Evolutionary conservation across 202 grass and related monocot species (phyloP).

Genomic region (Bolboschoenoplectus hybrid): DNA sequence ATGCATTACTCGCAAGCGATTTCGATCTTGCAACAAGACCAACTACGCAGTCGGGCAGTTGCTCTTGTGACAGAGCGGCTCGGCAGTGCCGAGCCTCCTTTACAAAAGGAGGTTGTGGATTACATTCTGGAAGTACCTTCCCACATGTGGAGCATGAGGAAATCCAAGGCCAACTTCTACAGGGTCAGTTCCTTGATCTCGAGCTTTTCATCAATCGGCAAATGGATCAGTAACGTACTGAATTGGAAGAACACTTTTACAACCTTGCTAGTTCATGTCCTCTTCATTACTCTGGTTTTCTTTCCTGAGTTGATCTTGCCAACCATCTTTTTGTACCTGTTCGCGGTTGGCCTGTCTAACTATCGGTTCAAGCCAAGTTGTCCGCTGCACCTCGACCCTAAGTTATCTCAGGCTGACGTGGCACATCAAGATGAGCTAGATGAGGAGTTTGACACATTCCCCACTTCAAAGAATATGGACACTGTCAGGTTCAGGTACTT

Average conservation of each 20-base stretch:
- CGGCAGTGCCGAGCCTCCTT: slow-evolving; percentile 65
- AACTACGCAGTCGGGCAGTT: slow-evolving; percentile 69
- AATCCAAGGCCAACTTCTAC: slow-evolving; percentile 88
- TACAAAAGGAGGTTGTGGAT: slow-evolving; percentile 78
- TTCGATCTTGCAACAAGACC: slow-evolving; percentile 66
- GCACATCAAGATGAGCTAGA: slow-evolving; percentile 63
- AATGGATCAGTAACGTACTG: slow-evolving; percentile 64
- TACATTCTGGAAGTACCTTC: slow-evolving; percentile 93
- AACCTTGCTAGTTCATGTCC: slow-evolving; percentile 70
- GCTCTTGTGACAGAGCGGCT: slow-evolving; percentile 66
- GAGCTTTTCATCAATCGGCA: slow-evolving; percentile 42
- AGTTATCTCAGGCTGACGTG: slow-evolving; percentile 59
- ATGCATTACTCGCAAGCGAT: slow-evolving; percentile 86
- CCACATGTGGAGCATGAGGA: slow-evolving; percentile 89
- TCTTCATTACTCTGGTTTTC: slow-evolving; percentile 78
- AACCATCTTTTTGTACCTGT: slow-evolving; percentile 70
- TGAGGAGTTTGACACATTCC: slow-evolving; percentile 76
- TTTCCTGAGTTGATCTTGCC: slow-evolving; percentile 90
- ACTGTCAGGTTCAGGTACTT: slow-evolving; percentile 64
- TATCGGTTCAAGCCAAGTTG: slow-evolving; percentile 53
- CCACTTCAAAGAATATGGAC: slow-evolving; percentile 51
- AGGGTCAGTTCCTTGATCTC: slow-evolving; percentile 61
- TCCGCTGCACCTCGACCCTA: slow-evolving; percentile 79
- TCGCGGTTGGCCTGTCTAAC: slow-evolving; percentile 67
- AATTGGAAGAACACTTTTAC: slow-evolving; percentile 87